These are phyloP conservation scores for Amanita muscaria DNA, from an alignment of 768 basidiomycete genomes.

Conservation along the genomic window DNA sequence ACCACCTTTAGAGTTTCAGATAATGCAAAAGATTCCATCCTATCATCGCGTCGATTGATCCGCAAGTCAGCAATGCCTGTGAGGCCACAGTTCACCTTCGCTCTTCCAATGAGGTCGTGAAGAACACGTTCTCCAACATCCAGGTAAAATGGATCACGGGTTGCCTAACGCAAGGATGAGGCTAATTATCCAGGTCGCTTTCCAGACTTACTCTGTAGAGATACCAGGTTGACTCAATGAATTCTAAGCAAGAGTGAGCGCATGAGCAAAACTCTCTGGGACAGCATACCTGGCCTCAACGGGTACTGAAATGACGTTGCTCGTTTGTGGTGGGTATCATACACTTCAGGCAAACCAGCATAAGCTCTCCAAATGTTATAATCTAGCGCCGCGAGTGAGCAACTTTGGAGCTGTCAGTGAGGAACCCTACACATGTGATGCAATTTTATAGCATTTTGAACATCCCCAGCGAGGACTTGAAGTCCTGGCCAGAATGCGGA, in stretches of 20 bases:
- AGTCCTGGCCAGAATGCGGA: constrained; percentile 98
- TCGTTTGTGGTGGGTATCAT: constrained; percentile 65
- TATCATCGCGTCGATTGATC: constrained; percentile 72
- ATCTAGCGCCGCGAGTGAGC: constrained; percentile 37
- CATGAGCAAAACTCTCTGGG: neutral
- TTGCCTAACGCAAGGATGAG: constrained; percentile 69
- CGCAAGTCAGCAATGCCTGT: constrained; percentile 75
- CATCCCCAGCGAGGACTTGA: constrained; percentile 78
- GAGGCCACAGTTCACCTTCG: constrained; percentile 83
- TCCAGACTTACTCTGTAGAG: constrained; percentile 67
- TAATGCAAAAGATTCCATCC: constrained; percentile 96
- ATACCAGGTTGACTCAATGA: constrained; percentile 95
- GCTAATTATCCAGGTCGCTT: neutral
- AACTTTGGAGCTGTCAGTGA: neutral
- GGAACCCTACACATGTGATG: constrained; percentile 68
- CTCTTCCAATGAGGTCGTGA: constrained; percentile 59
- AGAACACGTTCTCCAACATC: constrained; percentile 83
- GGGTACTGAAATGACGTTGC: constrained; percentile 77
- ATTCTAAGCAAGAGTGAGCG: constrained; percentile 42
- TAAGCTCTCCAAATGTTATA: constrained; percentile 90
- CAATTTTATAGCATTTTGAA: constrained; percentile 86
- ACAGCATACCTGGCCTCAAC: constrained; percentile 53
- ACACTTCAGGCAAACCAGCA: constrained; percentile 88
- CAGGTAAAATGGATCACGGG: constrained; percentile 86
- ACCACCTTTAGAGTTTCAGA: constrained; percentile 84